phyloP scores from a whole-genome alignment of 176 grass and related monocot genomes.

The Oryza longistaminata region DNA sequence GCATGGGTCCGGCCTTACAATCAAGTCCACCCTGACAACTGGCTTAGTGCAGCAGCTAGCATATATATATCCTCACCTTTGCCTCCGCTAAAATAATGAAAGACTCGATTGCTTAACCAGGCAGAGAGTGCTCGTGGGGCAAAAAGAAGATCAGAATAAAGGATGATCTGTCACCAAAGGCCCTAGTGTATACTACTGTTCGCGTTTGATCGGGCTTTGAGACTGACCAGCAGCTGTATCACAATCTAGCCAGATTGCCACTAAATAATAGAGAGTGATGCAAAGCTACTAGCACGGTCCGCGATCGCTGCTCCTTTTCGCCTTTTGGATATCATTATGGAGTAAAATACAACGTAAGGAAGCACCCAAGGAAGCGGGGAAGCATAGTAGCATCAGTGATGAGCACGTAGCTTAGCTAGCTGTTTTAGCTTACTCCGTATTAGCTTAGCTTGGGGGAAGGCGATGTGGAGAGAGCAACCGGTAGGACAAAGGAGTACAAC shows the following conservation, averaged over 20 bases:
- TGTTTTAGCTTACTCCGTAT: not conserved
- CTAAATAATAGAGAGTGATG: not conserved
- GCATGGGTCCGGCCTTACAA: not conserved
- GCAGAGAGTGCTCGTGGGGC: not conserved
- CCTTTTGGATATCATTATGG: constrained; percentile 14
- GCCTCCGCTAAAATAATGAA: constrained; percentile 42
- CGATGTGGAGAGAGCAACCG: not conserved
- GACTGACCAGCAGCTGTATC: constrained; percentile 43
- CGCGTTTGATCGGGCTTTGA: not conserved
- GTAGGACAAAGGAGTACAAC: constrained; percentile 32
- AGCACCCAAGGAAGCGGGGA: not conserved
- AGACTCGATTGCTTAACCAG: constrained; percentile 36
- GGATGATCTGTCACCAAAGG: constrained; percentile 35
- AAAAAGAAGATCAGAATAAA: constrained; percentile 25
- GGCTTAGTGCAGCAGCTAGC: not conserved
- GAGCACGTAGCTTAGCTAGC: not conserved
- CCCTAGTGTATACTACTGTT: constrained; percentile 8
- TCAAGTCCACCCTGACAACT: constrained; percentile 28
- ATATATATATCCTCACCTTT: not conserved
- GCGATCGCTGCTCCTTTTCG: not conserved
- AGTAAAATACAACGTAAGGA: constrained; percentile 14
- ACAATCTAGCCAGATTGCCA: constrained; percentile 24
- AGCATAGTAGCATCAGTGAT: not conserved
- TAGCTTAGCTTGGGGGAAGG: not conserved
- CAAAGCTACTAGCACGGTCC: not conserved